Base-by-base conservation (phyloP, 805 yeast genomes). In the Lipomyces chichibuensis region DNA sequence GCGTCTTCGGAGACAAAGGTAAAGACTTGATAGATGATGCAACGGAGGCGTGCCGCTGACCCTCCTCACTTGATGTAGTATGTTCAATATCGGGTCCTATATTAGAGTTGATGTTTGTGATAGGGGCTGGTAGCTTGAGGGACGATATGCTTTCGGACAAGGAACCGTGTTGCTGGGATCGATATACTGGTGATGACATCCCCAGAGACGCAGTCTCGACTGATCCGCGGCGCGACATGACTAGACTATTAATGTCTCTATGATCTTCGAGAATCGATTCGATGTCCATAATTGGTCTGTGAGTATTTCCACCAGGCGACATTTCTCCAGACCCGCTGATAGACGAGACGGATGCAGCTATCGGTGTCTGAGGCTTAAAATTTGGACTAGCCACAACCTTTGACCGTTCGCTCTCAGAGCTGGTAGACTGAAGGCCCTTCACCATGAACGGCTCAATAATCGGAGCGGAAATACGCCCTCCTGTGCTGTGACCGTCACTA, bases 221-320 rank as follows among this genome's bases (percentile, higher is more conserved):
- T 23, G 69, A 65, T 27, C 66, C 69, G 7, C 61, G 65, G 8
- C 66, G 65, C 25, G 66, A 60, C 25, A n/a, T 7, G 33, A 11
- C 37, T 2, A 64, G 64, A 39, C 62, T 67, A 32, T 67, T 69
- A n/a, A 67, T 60, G 29, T 61, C 64, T 35, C 61, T 66, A 53
- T 69, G 71, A 35, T 61, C 58, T 25, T 62, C 64, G 11, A 69
- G 49, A 39, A 69, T 69, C 3, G 60, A 49, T 23, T 67, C 67
- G 25, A 67, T 67, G 20, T 64, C 70, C 32, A 56, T 54, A 8
- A 59, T 29, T 25, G 32, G 14, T 9, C 51, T 39, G 32, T 54
- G 54, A 13, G 17, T 29, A 33, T 2, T 52, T 25, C 55, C 55
- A 25, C 17, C 33, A 29, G 35, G 55, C 1, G 65, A 57, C 17